Percentiles rank a stretch among this genome's conserved stretches.
phyloP scores from a whole-genome alignment of 768 basidiomycete species.

The Hygrocybe punicea region DNA sequence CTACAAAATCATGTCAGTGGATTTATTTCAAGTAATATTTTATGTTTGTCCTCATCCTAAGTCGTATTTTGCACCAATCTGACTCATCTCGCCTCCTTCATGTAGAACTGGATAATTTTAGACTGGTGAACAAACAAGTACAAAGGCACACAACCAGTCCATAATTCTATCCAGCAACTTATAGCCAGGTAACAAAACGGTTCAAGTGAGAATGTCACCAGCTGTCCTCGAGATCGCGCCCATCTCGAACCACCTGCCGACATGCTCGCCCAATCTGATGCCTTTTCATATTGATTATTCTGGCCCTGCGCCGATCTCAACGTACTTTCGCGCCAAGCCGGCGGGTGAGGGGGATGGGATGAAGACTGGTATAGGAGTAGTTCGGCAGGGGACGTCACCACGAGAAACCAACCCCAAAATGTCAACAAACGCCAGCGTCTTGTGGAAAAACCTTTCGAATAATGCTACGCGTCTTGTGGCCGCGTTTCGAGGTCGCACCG shows the following conservation, averaged over 20 bases:
- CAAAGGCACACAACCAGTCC: no score
- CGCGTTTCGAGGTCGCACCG: conserved; percentile 69
- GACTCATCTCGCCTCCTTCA: no score
- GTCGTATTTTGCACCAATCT: no score
- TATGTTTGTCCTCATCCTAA: no score
- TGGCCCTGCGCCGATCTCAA: conserved; percentile 69
- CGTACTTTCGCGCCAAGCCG: conserved; percentile 65
- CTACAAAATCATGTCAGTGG: no score
- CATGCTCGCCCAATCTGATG: conserved; percentile 68
- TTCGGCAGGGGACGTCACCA: not conserved
- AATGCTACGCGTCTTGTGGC: conserved; percentile 47
- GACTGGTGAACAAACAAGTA: no score
- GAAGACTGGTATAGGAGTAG: not conserved
- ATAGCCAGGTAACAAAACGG: no score
- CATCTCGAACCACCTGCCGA: conserved; percentile 22
- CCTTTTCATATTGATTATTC: conserved; percentile 74
- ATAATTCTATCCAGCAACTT: no score
- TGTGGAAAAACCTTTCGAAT: not conserved
- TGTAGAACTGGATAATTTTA: no score
- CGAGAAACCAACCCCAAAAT: not conserved
- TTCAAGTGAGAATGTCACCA: not conserved
- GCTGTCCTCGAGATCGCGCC: not conserved
- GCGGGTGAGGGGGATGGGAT: conserved; percentile 9
- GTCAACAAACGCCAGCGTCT: not conserved
- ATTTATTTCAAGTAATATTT: no score